Evolutionary conservation across 202 grass and related monocot genomes (phyloP).

Genomic region (Eragrostis tef): DNA sequence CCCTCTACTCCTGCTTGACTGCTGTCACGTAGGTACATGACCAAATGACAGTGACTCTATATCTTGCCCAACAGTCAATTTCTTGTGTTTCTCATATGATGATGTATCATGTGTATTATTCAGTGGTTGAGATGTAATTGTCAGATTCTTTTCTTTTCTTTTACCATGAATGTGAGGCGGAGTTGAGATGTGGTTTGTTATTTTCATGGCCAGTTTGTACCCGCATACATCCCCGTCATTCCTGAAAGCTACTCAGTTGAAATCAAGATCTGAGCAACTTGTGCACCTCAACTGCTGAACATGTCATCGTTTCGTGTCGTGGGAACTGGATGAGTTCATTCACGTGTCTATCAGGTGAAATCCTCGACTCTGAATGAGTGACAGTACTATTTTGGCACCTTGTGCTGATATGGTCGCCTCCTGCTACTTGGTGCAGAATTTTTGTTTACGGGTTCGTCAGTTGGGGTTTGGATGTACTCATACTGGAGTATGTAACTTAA

Average conservation of each 20-base stretch:
- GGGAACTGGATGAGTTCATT: slow-evolving; percentile 30
- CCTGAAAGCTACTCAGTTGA: slow-evolving; percentile 30
- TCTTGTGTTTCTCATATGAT: slow-evolving; percentile 14
- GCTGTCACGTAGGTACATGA: slow-evolving; percentile 22
- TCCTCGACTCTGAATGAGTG: not conserved
- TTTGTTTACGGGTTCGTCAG: not conserved
- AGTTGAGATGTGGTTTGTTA: not conserved
- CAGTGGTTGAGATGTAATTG: slow-evolving; percentile 10
- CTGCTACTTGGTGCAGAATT: not conserved
- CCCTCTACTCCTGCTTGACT: slow-evolving; percentile 6
- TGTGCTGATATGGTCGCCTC: not conserved
- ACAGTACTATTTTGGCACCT: not conserved
- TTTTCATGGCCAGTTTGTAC: not conserved
- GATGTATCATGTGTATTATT: not conserved
- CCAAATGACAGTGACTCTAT: slow-evolving; percentile 20
- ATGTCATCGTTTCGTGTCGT: not conserved
- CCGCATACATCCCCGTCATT: slow-evolving; percentile 8
- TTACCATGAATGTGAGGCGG: not conserved
- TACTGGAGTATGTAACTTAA: not conserved
- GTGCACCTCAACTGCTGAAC: not conserved
- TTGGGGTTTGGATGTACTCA: not conserved
- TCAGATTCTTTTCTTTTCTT: not conserved
- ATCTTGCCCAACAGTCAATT: slow-evolving; percentile 8
- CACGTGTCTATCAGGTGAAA: not conserved
- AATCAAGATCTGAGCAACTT: not conserved